Evolutionary conservation across 2,329 filamentous ascomycete species (phyloP).

Genomic region (Cadophora malorum): DNA sequence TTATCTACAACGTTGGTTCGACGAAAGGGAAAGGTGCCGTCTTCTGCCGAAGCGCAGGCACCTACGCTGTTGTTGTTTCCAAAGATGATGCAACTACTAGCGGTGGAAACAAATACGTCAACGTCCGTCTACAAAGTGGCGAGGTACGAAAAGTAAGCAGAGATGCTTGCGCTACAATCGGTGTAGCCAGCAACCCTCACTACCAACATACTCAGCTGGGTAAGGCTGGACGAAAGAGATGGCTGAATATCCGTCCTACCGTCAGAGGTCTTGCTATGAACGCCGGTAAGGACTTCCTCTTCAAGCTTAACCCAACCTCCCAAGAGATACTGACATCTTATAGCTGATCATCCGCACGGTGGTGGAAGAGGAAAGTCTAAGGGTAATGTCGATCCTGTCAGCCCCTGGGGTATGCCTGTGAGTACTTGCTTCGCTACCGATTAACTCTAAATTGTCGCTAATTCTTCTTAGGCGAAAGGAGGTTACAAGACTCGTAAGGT

Average conservation of each 20-base stretch:
- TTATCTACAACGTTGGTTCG: constrained; percentile 88
- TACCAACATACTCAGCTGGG: constrained; percentile 90
- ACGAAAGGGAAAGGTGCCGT: constrained; percentile 76
- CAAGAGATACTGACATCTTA: constrained; percentile 35
- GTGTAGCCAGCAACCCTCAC: constrained; percentile 91
- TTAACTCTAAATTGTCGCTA: constrained; percentile 41
- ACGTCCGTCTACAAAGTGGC: constrained; percentile 87
- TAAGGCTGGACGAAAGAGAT: constrained; percentile 92
- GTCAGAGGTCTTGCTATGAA: constrained; percentile 99
- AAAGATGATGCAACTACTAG: constrained; percentile 80
- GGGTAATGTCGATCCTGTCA: constrained; percentile 94
- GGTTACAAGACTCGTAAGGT: constrained; percentile 92
- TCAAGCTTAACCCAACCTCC: constrained; percentile 29
- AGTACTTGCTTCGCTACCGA: constrained; percentile 49
- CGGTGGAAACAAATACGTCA: constrained; percentile 77
- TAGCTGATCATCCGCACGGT: constrained; percentile 95
- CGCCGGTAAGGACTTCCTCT: constrained; percentile 65
- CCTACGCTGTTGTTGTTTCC: constrained; percentile 84
- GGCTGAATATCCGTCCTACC: constrained; percentile 92
- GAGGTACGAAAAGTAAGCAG: constrained; percentile 89
- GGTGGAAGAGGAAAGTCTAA: constrained; percentile 99
- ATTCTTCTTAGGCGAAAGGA: constrained; percentile 68
- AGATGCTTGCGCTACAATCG: constrained; percentile 93
- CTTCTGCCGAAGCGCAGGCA: constrained; percentile 94
- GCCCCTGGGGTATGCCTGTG: constrained; percentile 95